Percentiles rank a stretch among this genome's conserved stretches.
Evolutionary conservation across 345 rosid genomes (phyloP).

Genomic region (sweet orange (Citrus sinensis)): DVS_A1.0 CM039164.1:22940001-22940500

Average conservation of each 20-base stretch:
- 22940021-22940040: neutral
- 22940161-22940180: neutral
- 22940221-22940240: neutral
- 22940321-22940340: conserved; percentile 36
- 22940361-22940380: conserved; percentile 27
- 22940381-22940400: conserved; percentile 6
- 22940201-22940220: neutral
- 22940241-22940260: neutral
- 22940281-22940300: conserved; percentile 15
- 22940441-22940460: conserved; percentile 25
- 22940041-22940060: neutral
- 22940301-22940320: conserved; percentile 39
- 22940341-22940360: conserved; percentile 18
- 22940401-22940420: neutral
- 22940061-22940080: neutral
- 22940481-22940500: conserved; percentile 36
- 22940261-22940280: conserved; percentile 26
- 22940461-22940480: conserved; percentile 16
- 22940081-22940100: neutral
- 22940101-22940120: no score
- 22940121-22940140: neutral
- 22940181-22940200: neutral
- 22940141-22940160: neutral
- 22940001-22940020: neutral
- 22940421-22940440: conserved; percentile 8